Base-by-base conservation (phyloP, 768 basidiomycete species). In the Hysterangium stoloniferum region DNA sequence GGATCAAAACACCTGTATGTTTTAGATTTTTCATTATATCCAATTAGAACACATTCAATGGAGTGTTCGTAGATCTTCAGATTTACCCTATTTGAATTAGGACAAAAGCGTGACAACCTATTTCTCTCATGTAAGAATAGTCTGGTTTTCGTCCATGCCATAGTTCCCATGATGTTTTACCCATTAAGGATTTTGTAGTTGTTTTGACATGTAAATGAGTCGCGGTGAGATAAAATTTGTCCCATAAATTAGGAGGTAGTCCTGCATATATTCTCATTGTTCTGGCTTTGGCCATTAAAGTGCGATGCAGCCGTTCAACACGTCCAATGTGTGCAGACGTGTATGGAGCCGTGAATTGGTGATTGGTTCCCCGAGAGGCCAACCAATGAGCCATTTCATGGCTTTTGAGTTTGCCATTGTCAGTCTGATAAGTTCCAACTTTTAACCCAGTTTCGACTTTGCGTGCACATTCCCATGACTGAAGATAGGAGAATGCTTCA, bases 71-170 rank as follows among this genome's bases (percentile, higher is more conserved):
- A n/a, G n/a, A n/a, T n/a, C n/a, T n/a, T n/a, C n/a, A n/a, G n/a
- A n/a, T n/a, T n/a, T n/a, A n/a, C n/a, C n/a, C n/a, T n/a, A n/a
- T n/a, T n/a, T n/a, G n/a, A 0, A 62, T 66, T 0, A 65, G 36
- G 31, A 65, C 62, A 22, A 68, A 64, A 36, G 70, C 63, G 22
- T 66, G 61, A 68, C 68, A 70, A 62, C 63, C n/a, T 67, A 70
- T 6, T 20, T 47, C 45, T 5, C 31, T 17, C 45, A 47, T 8
- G 32, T 47, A 25, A 6, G 45, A 47, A 12, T 6, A 66, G 29
- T 47, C 27, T 6, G 45, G 45, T 34, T 36, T 47, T 6, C 5
- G 6, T 6, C 45, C 45, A 36, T 38, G 6, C 45, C 45, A 47
- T 8, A 28, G n/a, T 22, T 47, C 31, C 17, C 28, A 47, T 32